Conservation (phyloP, 495 filamentous ascomycete genomes). For the Cetradonia linearis region DNA sequence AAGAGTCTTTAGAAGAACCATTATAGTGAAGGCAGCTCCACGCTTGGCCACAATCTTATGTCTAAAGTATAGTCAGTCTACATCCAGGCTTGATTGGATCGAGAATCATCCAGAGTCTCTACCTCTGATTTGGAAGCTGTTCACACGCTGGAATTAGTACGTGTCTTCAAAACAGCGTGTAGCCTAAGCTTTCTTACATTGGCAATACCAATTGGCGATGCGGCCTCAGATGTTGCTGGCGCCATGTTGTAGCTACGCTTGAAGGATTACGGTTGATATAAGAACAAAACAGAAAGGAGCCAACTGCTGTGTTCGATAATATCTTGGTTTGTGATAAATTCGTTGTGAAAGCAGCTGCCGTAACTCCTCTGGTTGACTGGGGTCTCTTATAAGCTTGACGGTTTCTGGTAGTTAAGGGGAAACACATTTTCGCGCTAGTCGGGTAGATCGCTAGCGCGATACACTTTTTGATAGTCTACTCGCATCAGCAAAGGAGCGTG, state of each 20-base stretch:
- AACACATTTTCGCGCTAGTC: conserved; percentile 4
- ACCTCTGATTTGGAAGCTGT: conserved; percentile 83
- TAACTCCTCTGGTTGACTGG: not conserved
- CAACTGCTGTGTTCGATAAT: not conserved
- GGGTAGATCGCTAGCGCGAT: conserved; percentile 4
- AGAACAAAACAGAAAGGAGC: not conserved
- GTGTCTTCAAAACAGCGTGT: conserved; percentile 6
- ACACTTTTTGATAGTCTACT: too few relatives aligned
- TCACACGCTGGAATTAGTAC: conserved; percentile 14
- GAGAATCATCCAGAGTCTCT: conserved; percentile 15
- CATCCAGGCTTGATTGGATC: conserved; percentile 1
- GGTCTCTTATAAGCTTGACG: not conserved
- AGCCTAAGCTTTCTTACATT: conserved; percentile 51
- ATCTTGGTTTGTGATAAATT: not conserved
- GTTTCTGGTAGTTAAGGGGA: conserved; percentile 6
- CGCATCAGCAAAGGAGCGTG: too few relatives aligned
- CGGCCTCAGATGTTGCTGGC: conserved; percentile 66
- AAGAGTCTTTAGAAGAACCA: conserved; percentile 49
- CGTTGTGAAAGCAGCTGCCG: not conserved
- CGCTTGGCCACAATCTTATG: conserved; percentile 99
- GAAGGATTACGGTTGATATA: not conserved
- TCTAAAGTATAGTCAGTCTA: conserved; percentile 33
- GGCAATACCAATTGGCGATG: conserved; percentile 97
- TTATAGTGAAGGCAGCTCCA: conserved; percentile 97
- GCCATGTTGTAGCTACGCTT: conserved; percentile 48